Base-by-base conservation (phyloP, 2,329 filamentous ascomycete genomes). In the Aureobasidium namibiae region DNA sequence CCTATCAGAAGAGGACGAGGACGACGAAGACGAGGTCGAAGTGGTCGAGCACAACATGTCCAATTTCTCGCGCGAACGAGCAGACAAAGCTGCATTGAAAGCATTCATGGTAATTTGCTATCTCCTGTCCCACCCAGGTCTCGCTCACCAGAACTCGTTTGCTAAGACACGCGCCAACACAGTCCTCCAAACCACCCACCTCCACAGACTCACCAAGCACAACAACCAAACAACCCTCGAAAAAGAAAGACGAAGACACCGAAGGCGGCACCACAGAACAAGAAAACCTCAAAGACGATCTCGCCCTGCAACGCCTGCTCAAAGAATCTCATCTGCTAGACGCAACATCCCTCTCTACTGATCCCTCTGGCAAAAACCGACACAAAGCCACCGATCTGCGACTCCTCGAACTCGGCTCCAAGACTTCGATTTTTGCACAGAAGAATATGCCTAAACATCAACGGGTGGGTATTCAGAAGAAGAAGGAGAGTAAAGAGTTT, bases 261-360 rank as follows among this genome's bases (percentile, higher is more conserved):
- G 74, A 80, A 31, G 74, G 80, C 29, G 83, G 85, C 24, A 77
- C 81, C 61, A 73, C 81, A 18, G 85, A 87, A 69, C 72, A 78
- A 24, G 72, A 76, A 11, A 88, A 95, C 62, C 80, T 97, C 18
- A 91, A 92, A 71, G 92, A 96, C 72, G 94, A 97, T 72, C 84
- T 96, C 57, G 92, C 90, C 39, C 84, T 99, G 14, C 92, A 96
- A 72, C 87, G 91, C 48, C 84, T 99, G 41, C 84, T 99, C 60
- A 82, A 87, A 65, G 94, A 99, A 78, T 96, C 92, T 0, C 91
- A 96, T 74, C 86, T 97, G 62, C 84, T 97, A 60, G 81, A 84
- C 49, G 76, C 82, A 0, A 77, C 80, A 14, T 76, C 77, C 29
- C 76, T 79, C 59, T 76, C 80, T 3, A 76, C 81, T 21, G 68